Evolutionary conservation across 805 yeast species (phyloP).

Genomic region (Pichia gijzeniarum): DNA sequence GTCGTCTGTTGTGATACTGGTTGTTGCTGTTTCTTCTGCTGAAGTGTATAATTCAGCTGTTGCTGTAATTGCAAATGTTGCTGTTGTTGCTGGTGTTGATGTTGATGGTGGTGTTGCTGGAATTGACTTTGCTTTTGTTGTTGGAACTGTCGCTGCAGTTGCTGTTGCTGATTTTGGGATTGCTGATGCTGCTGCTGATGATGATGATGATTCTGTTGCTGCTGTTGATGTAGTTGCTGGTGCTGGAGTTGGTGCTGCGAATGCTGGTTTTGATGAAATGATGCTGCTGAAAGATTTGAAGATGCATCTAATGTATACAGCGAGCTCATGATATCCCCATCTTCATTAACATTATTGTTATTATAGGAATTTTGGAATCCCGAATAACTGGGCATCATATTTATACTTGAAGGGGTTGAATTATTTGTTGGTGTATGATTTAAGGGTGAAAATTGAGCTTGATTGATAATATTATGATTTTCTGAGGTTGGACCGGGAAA

Average conservation of each 20-base stretch:
- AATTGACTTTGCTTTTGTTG: slow-evolving; percentile 9
- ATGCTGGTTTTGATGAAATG: slow-evolving; percentile 4
- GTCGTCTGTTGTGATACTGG: slow-evolving; percentile 2
- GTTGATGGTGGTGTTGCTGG: not conserved
- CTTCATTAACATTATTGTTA: not conserved
- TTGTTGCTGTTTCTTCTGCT: slow-evolving; percentile 3
- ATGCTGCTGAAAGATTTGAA: not conserved
- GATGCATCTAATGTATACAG: not conserved
- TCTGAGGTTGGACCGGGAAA: slow-evolving; percentile 4
- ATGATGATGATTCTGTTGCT: slow-evolving; percentile 10
- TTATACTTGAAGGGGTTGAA: slow-evolving; percentile 9
- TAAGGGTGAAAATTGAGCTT: slow-evolving; percentile 6
- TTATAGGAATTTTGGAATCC: not conserved
- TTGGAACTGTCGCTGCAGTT: slow-evolving; percentile 12
- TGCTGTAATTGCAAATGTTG: not conserved
- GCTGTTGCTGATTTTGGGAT: slow-evolving; percentile 11
- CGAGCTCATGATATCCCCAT: too few species aligned
- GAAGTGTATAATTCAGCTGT: slow-evolving; percentile 6
- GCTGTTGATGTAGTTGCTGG: slow-evolving; percentile 1
- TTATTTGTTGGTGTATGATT: slow-evolving; percentile 3
- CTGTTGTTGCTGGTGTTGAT: not conserved
- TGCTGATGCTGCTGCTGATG: slow-evolving; percentile 11
- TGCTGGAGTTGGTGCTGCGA: slow-evolving; percentile 1
- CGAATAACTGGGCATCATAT: slow-evolving; percentile 1
- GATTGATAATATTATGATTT: slow-evolving; percentile 3